Base-by-base conservation (phyloP, 306 rosid genomes). In the Hippophae tibetana region DNA sequence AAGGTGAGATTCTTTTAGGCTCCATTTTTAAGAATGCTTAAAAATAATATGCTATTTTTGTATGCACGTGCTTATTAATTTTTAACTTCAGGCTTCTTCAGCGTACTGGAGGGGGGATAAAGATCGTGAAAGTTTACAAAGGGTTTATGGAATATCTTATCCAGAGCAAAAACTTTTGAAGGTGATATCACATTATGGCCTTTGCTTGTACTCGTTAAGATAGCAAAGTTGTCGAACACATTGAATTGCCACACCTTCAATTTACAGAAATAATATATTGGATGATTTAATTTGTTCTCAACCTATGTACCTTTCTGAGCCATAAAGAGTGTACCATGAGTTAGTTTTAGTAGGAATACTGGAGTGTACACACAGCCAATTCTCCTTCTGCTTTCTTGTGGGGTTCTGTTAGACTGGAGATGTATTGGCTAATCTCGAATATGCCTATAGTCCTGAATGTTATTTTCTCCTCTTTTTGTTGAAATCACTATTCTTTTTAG, bases 101-200 rank as follows among this genome's bases (percentile, higher is more conserved):
- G 98, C 98, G 26, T 90, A 90, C 70, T 90, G 98, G 98, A 83
- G 96, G 68, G 98, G 96, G 45, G 80, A 83, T 72, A 90, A 87
- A 73, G 81, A 83, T 69, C 84, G 95, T 13, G 98, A 90, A 78
- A 90, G 95, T 62, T 79, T 90, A 72, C 98, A 90, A 62, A 83
- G 98, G 73, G 98, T 90, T 55, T 90, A 90, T 76, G 98, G 98
- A 61, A 90, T 90, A 68, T 90, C 98, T 62, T 90, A 77, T 83
- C 98, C 96, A 60, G 98, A 90, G 79, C 79, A 85, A 62, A 87
- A 87, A 78, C 74, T 92, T 56, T 71, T 90, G 76, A 81, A 87
- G 98, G 98, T 90, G 68, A 64, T 63, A 70, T 59, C 56, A 41
- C n/a, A 44, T 54, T 42, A 53, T 12, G 0, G n/a, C 40, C n/a